These are phyloP conservation scores for Coemansia sp. DNA, from an alignment of 192 early-diverging fungal genomes.

Conservation along the genomic window DNA sequence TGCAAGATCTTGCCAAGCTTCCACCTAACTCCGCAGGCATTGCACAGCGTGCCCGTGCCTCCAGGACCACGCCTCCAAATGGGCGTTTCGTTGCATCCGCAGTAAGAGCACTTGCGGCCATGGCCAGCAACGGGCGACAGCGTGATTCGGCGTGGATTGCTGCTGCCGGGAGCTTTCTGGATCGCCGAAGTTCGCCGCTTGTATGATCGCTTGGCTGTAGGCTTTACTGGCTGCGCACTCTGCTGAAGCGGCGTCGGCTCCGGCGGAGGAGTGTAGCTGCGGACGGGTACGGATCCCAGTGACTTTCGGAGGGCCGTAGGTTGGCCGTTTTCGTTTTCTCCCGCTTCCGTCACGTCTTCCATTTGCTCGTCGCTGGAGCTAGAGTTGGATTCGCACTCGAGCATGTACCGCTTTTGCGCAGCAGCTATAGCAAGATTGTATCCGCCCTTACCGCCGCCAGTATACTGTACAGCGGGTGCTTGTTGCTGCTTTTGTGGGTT, in stretches of 20 bases:
- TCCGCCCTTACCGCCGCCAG: slow-evolving; percentile 35
- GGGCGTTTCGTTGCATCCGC: slow-evolving; percentile 67
- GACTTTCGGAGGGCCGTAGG: not conserved
- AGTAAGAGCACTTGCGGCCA: slow-evolving; percentile 66
- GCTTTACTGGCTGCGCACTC: not conserved
- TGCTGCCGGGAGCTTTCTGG: not conserved
- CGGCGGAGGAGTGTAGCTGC: not conserved
- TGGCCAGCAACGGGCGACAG: not conserved
- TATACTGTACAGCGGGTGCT: not conserved
- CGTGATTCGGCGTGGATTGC: not conserved
- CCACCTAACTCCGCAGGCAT: slow-evolving; percentile 85
- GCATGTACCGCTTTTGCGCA: slow-evolving; percentile 6
- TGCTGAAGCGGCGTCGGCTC: not conserved
- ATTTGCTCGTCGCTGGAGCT: slow-evolving; percentile 2
- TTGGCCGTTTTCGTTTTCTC: not conserved
- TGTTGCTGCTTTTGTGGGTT: not conserved
- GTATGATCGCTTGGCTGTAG: not conserved
- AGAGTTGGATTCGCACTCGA: not conserved
- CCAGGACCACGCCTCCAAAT: slow-evolving; percentile 81
- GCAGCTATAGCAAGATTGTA: slow-evolving; percentile 27
- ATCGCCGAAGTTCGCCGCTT: not conserved
- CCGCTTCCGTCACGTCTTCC: not conserved
- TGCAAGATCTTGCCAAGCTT: slow-evolving; percentile 75
- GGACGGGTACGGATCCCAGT: not conserved
- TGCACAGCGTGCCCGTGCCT: slow-evolving; percentile 74